Evolutionary conservation across 805 yeast genomes (phyloP).

Genomic region (Candida insectalens): DNA sequence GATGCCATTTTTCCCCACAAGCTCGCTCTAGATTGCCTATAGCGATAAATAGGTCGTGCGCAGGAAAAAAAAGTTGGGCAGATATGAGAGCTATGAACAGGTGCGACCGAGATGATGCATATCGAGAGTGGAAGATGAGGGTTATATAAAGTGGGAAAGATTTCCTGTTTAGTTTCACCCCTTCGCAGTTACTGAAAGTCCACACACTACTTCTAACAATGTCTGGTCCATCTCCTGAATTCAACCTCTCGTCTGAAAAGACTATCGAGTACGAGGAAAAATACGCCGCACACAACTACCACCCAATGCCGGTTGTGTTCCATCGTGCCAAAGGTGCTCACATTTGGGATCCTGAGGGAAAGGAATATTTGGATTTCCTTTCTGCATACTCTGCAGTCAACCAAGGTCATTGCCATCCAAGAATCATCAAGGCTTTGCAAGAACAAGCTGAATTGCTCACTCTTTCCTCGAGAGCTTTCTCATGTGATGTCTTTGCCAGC

Average conservation of each 20-base stretch:
- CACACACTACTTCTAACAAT: too few species aligned
- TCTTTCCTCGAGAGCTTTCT: conserved; percentile 85
- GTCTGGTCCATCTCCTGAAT: conserved; percentile 22
- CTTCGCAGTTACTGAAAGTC: too few species aligned
- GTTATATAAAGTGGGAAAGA: too few species aligned
- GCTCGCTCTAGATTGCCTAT: neutral
- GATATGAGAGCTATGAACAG: too few species aligned
- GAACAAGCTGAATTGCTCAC: conserved; percentile 85
- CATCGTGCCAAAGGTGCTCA: conserved; percentile 81
- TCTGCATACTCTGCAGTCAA: conserved; percentile 96
- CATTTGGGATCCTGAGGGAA: conserved; percentile 98
- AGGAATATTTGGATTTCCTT: conserved; percentile 82
- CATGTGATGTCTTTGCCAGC: conserved; percentile 77
- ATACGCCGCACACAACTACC: conserved; percentile 94
- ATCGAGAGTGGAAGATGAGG: too few species aligned
- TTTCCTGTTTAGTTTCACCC: too few species aligned
- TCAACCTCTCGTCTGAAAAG: conserved; percentile 48
- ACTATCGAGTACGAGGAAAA: conserved; percentile 63
- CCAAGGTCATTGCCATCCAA: conserved; percentile 97
- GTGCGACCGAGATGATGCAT: too few species aligned
- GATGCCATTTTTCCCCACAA: neutral
- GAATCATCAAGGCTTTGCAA: conserved; percentile 71
- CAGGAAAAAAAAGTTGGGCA: too few species aligned
- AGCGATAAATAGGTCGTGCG: too few species aligned
- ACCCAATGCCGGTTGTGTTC: conserved; percentile 92